Percentiles rank a stretch among this genome's conserved stretches.
phyloP scores from a whole-genome alignment of 306 rosid genomes.

The Dicorynia guianensis region DNA sequence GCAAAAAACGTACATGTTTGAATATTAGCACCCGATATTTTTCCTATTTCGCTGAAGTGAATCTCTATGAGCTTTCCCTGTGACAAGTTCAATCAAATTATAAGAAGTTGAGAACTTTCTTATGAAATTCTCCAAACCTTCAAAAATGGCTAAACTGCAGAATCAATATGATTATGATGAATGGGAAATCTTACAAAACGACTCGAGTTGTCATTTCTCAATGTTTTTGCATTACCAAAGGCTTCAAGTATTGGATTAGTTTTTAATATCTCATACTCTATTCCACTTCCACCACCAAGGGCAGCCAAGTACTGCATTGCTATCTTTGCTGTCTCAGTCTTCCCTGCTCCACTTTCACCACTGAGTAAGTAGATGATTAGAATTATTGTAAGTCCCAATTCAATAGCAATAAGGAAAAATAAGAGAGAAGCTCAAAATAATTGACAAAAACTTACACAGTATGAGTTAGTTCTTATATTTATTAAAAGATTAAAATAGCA shows the following conservation, averaged over 20 bases:
- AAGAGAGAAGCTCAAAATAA: conserved; percentile 21
- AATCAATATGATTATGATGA: conserved; percentile 35
- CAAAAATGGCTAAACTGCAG: conserved; percentile 39
- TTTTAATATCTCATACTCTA: conserved; percentile 93
- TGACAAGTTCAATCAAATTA: conserved; percentile 43
- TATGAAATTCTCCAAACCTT: conserved; percentile 20
- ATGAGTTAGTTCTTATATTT: conserved; percentile 13
- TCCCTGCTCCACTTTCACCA: conserved; percentile 99
- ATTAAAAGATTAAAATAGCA: conserved; percentile 10
- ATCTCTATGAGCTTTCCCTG: conserved; percentile 99
- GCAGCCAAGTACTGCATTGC: conserved; percentile 99
- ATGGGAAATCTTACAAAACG: conserved; percentile 84
- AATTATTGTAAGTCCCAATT: conserved; percentile 19
- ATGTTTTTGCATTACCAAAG: conserved; percentile 96
- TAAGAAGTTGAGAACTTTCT: conserved; percentile 36
- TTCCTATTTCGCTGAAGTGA: conserved; percentile 97
- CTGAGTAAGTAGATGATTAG: conserved; percentile 48
- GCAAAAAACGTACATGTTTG: conserved; percentile 83
- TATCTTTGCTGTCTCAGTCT: conserved; percentile 98
- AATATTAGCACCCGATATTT: conserved; percentile 96
- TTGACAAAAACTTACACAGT: conserved; percentile 18
- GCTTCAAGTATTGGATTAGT: conserved; percentile 98
- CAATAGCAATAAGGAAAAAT: conserved; percentile 22
- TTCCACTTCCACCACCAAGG: conserved; percentile 99
- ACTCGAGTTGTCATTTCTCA: conserved; percentile 99